These are phyloP conservation scores for Penicillium sp. DNA, from an alignment of 2,329 filamentous ascomycete genomes.

Conservation along the genomic window DNA sequence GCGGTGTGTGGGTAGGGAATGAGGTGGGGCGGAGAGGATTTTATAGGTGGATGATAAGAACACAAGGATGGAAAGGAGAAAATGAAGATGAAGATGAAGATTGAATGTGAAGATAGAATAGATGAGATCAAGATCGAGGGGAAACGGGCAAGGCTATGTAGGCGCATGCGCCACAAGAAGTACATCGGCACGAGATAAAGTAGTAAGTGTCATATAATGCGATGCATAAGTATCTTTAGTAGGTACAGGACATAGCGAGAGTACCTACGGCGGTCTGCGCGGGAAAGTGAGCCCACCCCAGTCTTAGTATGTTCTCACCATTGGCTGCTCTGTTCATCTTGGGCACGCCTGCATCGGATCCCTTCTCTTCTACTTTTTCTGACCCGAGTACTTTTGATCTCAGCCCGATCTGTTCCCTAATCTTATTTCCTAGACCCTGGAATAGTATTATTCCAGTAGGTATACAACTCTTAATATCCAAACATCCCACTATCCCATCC, in stretches of 20 bases:
- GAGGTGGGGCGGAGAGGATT: constrained; percentile 7
- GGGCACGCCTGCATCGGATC: constrained; percentile 20
- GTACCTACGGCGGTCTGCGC: constrained; percentile 17
- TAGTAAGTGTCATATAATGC: not conserved
- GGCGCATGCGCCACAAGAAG: not conserved
- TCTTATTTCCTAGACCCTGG: not conserved
- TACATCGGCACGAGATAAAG: not conserved
- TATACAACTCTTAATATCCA: not conserved
- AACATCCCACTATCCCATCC: not conserved
- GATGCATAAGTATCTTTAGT: not conserved
- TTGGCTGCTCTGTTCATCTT: constrained; percentile 74
- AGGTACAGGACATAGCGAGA: not conserved
- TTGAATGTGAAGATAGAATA: no score
- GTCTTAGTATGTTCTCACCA: constrained; percentile 3
- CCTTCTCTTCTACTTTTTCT: not conserved
- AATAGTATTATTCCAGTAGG: not conserved
- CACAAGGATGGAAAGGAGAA: not conserved
- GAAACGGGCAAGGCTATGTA: not conserved
- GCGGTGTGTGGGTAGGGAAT: constrained; percentile 20
- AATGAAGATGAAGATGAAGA: constrained; percentile 4
- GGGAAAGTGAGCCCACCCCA: constrained; percentile 4
- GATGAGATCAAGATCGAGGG: constrained; percentile 2
- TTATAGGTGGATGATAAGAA: not conserved
- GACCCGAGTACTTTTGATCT: not conserved
- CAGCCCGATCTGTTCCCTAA: not conserved